Conservation (phyloP, 768 basidiomycete genomes). For the Pleurotus eryngii region DNA sequence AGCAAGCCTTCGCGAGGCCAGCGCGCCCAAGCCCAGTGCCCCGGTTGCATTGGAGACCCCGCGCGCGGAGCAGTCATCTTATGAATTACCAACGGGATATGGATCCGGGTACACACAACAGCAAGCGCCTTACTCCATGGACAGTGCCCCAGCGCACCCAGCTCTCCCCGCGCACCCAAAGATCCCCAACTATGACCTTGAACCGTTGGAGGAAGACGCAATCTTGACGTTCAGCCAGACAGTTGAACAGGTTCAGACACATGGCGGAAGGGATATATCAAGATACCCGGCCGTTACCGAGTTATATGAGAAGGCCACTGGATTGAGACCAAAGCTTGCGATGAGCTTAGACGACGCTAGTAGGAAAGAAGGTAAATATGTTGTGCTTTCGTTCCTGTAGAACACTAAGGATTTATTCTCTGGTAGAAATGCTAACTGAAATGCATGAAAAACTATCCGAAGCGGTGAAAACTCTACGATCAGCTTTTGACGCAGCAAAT, state of each 20-base stretch:
- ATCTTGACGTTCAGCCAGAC: conserved; percentile 91
- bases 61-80: conserved; percentile 38
- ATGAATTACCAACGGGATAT: conserved; percentile 16
- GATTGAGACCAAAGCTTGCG: conserved; percentile 76
- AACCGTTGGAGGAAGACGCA: conserved; percentile 76
- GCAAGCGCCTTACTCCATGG: conserved; percentile 32
- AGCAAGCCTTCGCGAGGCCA: conserved; percentile 86
- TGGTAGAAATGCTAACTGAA: conserved; percentile 76
- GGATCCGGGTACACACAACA: conserved; percentile 38
- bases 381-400: not conserved
- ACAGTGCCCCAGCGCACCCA: conserved; percentile 34
- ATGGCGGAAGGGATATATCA: conserved; percentile 74
- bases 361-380: conserved; percentile 71
- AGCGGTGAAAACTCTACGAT: conserved; percentile 90
- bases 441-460: conserved; percentile 95
- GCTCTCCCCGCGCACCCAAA: conserved; percentile 46
- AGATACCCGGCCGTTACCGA: conserved; percentile 83
- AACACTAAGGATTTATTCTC: not conserved
- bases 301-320: conserved; percentile 79
- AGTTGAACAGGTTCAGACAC: conserved; percentile 76
- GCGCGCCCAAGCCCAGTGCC: conserved; percentile 74
- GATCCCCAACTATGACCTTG: conserved; percentile 77
- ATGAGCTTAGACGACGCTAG: conserved; percentile 81
- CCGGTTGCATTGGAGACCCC: conserved; percentile 60
- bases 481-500: conserved; percentile 82